phyloP scores from a whole-genome alignment of 2,329 filamentous ascomycete species.

The Tolypocladium cylindrosporum region DNA sequence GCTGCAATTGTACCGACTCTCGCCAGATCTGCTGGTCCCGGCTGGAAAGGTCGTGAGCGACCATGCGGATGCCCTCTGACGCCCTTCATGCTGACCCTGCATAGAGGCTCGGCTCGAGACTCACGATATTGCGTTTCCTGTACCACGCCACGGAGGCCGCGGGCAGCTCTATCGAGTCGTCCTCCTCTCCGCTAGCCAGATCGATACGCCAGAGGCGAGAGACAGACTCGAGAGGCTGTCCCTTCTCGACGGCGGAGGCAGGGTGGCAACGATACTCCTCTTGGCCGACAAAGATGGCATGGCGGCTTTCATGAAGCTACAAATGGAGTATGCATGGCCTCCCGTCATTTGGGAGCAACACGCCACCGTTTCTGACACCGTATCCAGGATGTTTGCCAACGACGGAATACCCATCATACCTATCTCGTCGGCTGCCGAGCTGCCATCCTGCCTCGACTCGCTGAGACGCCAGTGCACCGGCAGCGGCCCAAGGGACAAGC shows the following conservation, averaged over 20 bases:
- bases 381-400: conserved; percentile 20
- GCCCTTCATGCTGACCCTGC: conserved; percentile 4
- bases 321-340: conserved; percentile 27
- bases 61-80: neutral
- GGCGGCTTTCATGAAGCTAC: conserved; percentile 28
- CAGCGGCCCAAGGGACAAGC: neutral
- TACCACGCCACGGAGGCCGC: conserved; percentile 8
- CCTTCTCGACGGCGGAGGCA: conserved; percentile 26
- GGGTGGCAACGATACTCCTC: conserved; percentile 35
- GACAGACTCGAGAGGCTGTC: conserved; percentile 30
- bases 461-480: conserved; percentile 20
- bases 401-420: conserved; percentile 31
- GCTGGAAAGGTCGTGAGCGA: conserved; percentile 14
- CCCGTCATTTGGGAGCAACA: neutral
- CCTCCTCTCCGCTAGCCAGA: conserved; percentile 28
- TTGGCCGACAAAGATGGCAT: conserved; percentile 22
- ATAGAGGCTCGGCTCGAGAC: conserved; percentile 30
- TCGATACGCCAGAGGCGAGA: conserved; percentile 16
- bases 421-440: conserved; percentile 21
- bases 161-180: conserved; percentile 23
- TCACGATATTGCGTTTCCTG: conserved; percentile 35
- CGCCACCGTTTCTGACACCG: neutral
- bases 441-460: conserved; percentile 26
- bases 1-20: conserved; percentile 18
- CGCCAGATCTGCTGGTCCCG: conserved; percentile 2